phyloP scores from a whole-genome alignment of 1,139 yeast genomes.

The Geotrichum carabidarum region DNA sequence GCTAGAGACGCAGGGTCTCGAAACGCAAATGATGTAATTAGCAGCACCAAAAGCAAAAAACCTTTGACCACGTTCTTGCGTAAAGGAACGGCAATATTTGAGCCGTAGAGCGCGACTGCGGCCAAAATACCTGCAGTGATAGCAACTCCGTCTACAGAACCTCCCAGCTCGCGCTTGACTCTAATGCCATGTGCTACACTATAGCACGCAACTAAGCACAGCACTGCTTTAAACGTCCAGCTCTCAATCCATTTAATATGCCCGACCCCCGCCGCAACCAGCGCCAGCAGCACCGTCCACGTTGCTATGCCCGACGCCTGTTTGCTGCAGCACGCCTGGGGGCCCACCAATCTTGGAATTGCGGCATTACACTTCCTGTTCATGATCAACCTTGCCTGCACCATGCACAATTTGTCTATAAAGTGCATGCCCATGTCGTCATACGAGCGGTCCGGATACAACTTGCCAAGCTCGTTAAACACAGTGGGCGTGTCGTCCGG shows the following conservation, averaged over 20 bases:
- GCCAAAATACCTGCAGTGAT: background rate
- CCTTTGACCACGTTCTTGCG: background rate
- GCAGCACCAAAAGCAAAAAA: background rate
- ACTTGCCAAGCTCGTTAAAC: slow-evolving; percentile 4
- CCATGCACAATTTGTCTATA: slow-evolving; percentile 1
- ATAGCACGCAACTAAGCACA: background rate
- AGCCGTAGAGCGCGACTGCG: too few relatives aligned
- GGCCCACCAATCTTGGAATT: background rate
- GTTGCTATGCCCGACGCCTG: background rate
- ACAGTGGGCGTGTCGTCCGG: background rate
- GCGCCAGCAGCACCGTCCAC: background rate
- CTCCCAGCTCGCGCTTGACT: slow-evolving; percentile 1
- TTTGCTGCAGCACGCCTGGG: slow-evolving; percentile 8
- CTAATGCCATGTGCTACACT: background rate
- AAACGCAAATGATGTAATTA: background rate
- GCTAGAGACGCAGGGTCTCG: background rate
- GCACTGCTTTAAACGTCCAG: background rate
- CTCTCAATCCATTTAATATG: background rate
- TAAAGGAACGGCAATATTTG: too few relatives aligned
- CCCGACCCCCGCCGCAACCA: background rate
- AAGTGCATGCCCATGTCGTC: slow-evolving; percentile 18
- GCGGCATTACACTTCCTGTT: slow-evolving; percentile 10
- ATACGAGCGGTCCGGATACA: slow-evolving; percentile 1
- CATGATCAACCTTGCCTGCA: slow-evolving; percentile 10
- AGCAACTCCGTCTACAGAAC: background rate